Base-by-base conservation (phyloP, 2,329 filamentous ascomycete genomes). In the Aspergillus quadrilineatus region DNA sequence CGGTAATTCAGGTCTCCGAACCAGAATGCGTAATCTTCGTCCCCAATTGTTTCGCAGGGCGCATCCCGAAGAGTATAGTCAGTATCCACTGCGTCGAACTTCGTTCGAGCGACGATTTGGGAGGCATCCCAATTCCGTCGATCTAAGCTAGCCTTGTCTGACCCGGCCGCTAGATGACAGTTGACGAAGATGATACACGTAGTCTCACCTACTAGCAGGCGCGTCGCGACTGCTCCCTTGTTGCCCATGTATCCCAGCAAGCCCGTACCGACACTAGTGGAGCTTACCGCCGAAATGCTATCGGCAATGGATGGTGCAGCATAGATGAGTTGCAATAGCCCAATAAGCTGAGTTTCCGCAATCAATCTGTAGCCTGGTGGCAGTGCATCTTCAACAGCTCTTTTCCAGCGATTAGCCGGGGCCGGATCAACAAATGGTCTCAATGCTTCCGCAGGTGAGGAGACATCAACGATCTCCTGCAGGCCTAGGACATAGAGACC, bases 1-100 rank as follows among this genome's bases (percentile, higher is more conserved):
- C 94, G 85, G 69, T 97, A 99, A 71, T 99, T 99, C 42, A 99
- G 80, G 72, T 99, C 94, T 6, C 94, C 94, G 67, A 96, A 90
- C 91, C 93, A 97, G 68, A 99, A 97, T 0, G 87, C 86, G 75
- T 97, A 92, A 68, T 99, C 94, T 63, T 96, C 93, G 39, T 95
- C 89, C 1, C 90, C 92, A 61, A 99, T 87, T 36, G 79, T 83
- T 50, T 89, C 85, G 26, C 58, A 62, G 12, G 64, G 56, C 0
- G 81, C 77, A 22, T 87, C 84, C n/a, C 87, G 85, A 37, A 74
- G 71, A 2, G 69, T 77, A 5, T 88, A 84, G 7, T 89, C 86
- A 0, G 82, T 78, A 56, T 88, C 82, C 6, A 95, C 82, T 0
- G 91, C 86, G 6, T 89, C 85, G 66, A 97, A 97, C 60, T 85